Evolutionary conservation across 1,284 basidiomycete genomes (phyloP), one percentile per base, ranked within the genome.

Genomic region (Exsudoporus floridanus): DNA sequence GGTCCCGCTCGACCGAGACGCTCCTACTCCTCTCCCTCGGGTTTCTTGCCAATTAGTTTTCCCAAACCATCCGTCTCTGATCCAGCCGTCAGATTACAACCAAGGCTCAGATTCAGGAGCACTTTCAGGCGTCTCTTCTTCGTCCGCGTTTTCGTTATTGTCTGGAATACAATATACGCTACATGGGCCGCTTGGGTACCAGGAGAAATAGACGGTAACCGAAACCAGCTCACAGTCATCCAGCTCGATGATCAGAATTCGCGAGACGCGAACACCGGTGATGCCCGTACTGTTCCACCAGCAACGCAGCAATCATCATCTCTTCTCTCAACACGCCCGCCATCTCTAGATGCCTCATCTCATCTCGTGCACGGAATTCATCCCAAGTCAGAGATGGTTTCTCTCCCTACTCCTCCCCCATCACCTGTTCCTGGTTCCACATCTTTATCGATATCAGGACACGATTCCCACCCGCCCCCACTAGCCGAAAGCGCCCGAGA

Each of bases 141-240:
- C 58, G 70, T 82, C 35, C 80, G 80, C 41, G 66, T 83, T 46
- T 68, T 82, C 44, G 70, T 77, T 38, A 46, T 77, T 35, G 70
- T 79, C 46, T 84, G 82, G 80, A 72, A 80, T 52, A 73, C 75
- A 19, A 64, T 84, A 46, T 77, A 74, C 52, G 70, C 75, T 14
- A 73, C 78, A 12, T 79, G 78, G 76, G 64, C 68, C 35, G 71
- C 74, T 42, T 62, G 82, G 58, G 61, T 66, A 46, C 64, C 66
- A 14, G 71, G 51, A 38, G 62, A 69, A 51, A 52, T 67, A 53
- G 59, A 63, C 33, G 46, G 40, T 30, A 59, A 54, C 41, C 57
- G 44, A 33, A 55, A 55, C 35, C 56, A 57, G 30, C 44, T 46
- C 40, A 13, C 48, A 31, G 28, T 40, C 50, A 49, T 48, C 30